These are phyloP conservation scores for Ophiostoma perfectum DNA, from an alignment of 2,329 filamentous ascomycete species.

Conservation along the genomic window DNA sequence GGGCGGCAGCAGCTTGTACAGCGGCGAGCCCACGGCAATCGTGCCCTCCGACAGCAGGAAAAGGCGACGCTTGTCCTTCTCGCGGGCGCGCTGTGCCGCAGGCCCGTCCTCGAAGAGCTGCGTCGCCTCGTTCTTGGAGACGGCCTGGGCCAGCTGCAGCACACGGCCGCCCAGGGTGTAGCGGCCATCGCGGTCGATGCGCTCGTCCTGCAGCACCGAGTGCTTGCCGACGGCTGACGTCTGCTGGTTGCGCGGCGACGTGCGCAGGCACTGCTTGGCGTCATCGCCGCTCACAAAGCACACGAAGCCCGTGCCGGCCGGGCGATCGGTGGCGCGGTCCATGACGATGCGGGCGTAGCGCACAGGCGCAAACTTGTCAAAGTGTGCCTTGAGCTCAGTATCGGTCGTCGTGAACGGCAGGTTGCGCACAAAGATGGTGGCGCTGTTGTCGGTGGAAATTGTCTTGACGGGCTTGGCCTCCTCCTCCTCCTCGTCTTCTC, in stretches of 20 bases:
- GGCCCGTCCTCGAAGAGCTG: conserved; percentile 68
- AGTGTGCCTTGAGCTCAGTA: conserved; percentile 76
- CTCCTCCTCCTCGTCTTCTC: conserved; percentile 33
- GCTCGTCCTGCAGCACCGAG: conserved; percentile 84
- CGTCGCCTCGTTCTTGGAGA: conserved; percentile 73
- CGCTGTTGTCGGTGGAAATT: conserved; percentile 55
- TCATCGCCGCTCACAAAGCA: conserved; percentile 79
- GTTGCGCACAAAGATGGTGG: conserved; percentile 88
- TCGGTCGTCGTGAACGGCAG: conserved; percentile 85
- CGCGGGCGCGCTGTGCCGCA: conserved; percentile 55
- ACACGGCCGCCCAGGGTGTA: conserved; percentile 91
- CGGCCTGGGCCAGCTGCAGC: conserved; percentile 76
- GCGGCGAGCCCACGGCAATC: conserved; percentile 67
- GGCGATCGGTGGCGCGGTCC: conserved; percentile 76
- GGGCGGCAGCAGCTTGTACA: conserved; percentile 70
- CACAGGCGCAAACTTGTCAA: conserved; percentile 78
- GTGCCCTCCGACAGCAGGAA: conserved; percentile 85
- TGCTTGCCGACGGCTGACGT: conserved; percentile 51
- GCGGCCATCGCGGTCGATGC: conserved; percentile 69
- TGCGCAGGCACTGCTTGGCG: conserved; percentile 68
- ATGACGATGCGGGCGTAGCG: conserved; percentile 89
- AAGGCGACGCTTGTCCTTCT: conserved; percentile 84
- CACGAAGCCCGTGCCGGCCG: conserved; percentile 90
- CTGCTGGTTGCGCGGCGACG: conserved; percentile 53
- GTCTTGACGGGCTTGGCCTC: conserved; percentile 33